These are phyloP conservation scores for Coniella lustricola DNA, from an alignment of 2,329 filamentous ascomycete genomes.

Conservation along the genomic window DNA sequence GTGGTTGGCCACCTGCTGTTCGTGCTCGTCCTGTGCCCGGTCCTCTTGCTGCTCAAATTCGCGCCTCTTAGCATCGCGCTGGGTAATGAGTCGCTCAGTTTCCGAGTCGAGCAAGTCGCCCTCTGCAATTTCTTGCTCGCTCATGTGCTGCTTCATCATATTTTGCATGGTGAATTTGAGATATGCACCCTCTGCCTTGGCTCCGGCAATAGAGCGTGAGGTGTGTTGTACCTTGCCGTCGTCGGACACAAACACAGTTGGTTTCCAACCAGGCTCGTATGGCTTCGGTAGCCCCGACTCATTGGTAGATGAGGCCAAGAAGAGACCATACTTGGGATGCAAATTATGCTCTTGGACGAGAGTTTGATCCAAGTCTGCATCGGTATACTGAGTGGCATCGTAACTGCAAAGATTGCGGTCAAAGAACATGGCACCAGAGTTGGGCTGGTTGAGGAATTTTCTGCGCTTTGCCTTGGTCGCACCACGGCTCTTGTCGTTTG, in stretches of 20 bases:
- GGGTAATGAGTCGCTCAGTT: constrained; percentile 18
- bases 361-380: constrained; percentile 44
- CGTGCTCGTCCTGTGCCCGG: constrained; percentile 14
- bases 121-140: constrained; percentile 20
- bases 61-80: constrained; percentile 17
- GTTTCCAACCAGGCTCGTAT: constrained; percentile 37
- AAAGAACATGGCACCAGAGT: constrained; percentile 46
- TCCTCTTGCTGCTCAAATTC: constrained; percentile 20
- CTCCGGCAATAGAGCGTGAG: constrained; percentile 27
- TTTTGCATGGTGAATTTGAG: constrained; percentile 17
- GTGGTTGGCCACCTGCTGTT: constrained; percentile 7
- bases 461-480: constrained; percentile 46
- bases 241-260: constrained; percentile 43
- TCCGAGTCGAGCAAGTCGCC: constrained; percentile 18
- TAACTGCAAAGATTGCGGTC: constrained; percentile 48
- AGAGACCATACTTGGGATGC: constrained; percentile 48
- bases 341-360: constrained; percentile 41
- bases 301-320: constrained; percentile 41
- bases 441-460: constrained; percentile 46
- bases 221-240: constrained; percentile 41
- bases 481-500: constrained; percentile 47
- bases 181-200: constrained; percentile 17
- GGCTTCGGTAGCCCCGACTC: constrained; percentile 33
- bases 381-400: constrained; percentile 41
- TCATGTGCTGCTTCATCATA: constrained; percentile 20